Percentiles rank a stretch among this genome's conserved stretches.
phyloP scores from a whole-genome alignment of 129 eudicot species.

The Daucus carota region DNA sequence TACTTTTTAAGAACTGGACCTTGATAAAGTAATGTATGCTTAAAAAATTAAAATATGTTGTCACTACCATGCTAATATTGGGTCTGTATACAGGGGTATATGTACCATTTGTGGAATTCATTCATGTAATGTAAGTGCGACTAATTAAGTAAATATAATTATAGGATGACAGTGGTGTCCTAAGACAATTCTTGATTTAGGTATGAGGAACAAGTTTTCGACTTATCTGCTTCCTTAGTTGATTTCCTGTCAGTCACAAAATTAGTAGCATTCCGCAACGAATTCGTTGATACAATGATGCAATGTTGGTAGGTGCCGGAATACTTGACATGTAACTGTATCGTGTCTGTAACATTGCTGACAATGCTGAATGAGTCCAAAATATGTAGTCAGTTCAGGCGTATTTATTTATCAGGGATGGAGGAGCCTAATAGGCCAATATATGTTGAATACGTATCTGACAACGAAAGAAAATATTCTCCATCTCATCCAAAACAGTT shows the following conservation, averaged over 20 bases:
- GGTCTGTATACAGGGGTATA: neutral
- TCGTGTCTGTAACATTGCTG: neutral
- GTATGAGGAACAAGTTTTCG: neutral
- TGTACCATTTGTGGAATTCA: neutral
- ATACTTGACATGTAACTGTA: neutral
- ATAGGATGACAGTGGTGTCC: neutral
- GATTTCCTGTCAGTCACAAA: neutral
- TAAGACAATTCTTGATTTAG: neutral
- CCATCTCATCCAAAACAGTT: neutral
- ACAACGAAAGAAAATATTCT: neutral
- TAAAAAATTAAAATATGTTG: no score
- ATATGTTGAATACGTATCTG: neutral
- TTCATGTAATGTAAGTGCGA: neutral
- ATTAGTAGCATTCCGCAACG: neutral
- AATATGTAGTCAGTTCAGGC: neutral
- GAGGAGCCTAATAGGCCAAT: neutral
- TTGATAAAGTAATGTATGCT: neutral
- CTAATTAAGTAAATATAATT: neutral
- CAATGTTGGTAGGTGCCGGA: neutral
- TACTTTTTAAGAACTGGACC: neutral
- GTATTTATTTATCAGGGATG: neutral
- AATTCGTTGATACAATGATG: neutral
- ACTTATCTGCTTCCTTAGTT: neutral
- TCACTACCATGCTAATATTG: neutral
- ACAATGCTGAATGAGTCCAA: neutral